A percentile compares a stretch with the other conserved stretches of the same genome.
These are phyloP conservation scores for Dalbergia oliveri DNA, from an alignment of 306 rosid genomes.

Conservation along the genomic window DNA sequence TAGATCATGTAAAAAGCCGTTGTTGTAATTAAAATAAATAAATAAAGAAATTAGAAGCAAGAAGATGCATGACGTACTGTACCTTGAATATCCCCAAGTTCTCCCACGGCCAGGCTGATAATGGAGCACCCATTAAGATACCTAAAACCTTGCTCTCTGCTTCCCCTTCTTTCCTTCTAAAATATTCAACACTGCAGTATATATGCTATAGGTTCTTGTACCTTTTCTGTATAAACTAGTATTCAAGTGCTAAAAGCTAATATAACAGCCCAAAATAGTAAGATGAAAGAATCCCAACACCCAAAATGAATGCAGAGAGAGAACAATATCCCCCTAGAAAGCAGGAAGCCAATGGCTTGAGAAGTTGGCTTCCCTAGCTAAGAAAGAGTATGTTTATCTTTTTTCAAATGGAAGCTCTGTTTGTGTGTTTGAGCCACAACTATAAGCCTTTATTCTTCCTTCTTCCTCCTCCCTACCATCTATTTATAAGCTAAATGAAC, in stretches of 20 bases:
- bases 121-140: slow-evolving; percentile 66
- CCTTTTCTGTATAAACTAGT: not conserved
- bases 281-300: not conserved
- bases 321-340: not conserved
- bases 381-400: not conserved
- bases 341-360: not conserved
- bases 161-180: not conserved
- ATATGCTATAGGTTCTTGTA: not conserved
- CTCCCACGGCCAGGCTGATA: slow-evolving; percentile 88
- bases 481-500: slow-evolving; percentile 34
- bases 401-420: not conserved
- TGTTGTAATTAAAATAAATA: not conserved
- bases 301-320: not conserved
- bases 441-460: not conserved
- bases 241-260: not conserved
- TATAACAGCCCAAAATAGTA: not conserved
- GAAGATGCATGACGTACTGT: not conserved
- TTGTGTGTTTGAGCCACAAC: not conserved
- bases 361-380: not conserved
- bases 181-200: not conserved
- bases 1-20: not conserved
- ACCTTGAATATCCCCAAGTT: slow-evolving; percentile 82
- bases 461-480: not conserved
- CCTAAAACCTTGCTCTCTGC: not conserved
- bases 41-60: not conserved